phyloP scores from a whole-genome alignment of 768 basidiomycete species.

The Termitomyces eurrhizus region DNA sequence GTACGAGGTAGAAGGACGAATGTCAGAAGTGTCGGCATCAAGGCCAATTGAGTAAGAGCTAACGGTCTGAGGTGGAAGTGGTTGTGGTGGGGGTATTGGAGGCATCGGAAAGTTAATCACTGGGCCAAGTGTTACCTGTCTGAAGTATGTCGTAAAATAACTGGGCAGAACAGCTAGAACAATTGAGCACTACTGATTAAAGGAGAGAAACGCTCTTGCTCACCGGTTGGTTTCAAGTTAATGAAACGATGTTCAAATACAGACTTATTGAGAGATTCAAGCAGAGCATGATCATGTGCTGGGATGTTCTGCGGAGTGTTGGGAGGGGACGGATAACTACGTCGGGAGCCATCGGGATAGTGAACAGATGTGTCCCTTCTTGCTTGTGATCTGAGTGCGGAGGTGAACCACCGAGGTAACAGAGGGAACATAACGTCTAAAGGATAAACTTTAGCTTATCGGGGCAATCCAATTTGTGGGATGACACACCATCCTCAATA shows the following conservation, averaged over 20 bases:
- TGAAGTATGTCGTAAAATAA: slow-evolving; percentile 69
- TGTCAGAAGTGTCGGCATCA: slow-evolving; percentile 29
- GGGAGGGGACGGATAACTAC: slow-evolving; percentile 30
- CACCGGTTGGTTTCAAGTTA: slow-evolving; percentile 66
- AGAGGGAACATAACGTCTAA: slow-evolving; percentile 73
- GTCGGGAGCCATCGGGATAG: slow-evolving; percentile 44
- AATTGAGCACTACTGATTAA: not conserved
- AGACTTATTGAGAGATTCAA: slow-evolving; percentile 63
- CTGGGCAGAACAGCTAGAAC: slow-evolving; percentile 58
- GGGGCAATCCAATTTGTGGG: not conserved
- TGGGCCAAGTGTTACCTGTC: slow-evolving; percentile 59
- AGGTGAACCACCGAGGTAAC: slow-evolving; percentile 75
- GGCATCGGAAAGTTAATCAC: slow-evolving; percentile 67
- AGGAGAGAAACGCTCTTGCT: slow-evolving; percentile 11
- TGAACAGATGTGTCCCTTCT: slow-evolving; percentile 46
- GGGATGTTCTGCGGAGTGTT: slow-evolving; percentile 28
- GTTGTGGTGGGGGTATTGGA: slow-evolving; percentile 58
- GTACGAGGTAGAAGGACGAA: slow-evolving; percentile 33
- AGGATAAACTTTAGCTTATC: not conserved
- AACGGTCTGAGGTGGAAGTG: slow-evolving; percentile 43
- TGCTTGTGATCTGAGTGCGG: slow-evolving; percentile 55
- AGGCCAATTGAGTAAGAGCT: slow-evolving; percentile 36
- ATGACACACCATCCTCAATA: slow-evolving; percentile 60
- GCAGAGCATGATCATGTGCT: slow-evolving; percentile 63
- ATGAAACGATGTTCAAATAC: slow-evolving; percentile 72